Evolutionary conservation across 495 filamentous ascomycete species (phyloP), one percentile per base, ranked within the genome.

Genomic region (Baudoinia panamericana): DNA sequence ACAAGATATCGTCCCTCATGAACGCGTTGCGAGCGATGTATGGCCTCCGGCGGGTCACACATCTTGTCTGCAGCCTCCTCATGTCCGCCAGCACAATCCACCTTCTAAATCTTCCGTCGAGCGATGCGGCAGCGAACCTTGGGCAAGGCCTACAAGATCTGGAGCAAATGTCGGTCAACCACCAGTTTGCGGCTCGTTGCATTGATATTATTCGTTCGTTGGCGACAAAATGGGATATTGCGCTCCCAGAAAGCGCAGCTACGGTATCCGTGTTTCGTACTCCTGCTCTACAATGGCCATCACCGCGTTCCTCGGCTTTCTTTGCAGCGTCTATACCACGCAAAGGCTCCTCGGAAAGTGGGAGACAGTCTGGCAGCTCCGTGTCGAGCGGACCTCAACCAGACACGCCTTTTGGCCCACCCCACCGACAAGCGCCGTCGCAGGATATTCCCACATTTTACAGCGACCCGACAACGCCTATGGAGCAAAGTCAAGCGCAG

Each of bases 51-150:
- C 62, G 71, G 0, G 75, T 71, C 0, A 70, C 68, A 0, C 70
- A 69, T 0, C 70, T 75, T 27, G 67, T 76, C 4, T 72, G 72
- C 0, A 74, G 73, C 38, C 70, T 76, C 26, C 67, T 77, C 12
- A 61, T 78, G 23, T 71, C 73, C 5, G 66, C 69, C 0, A 59
- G 59, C 22, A 73, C 75, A 28, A 69, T 72, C 54, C 73, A 80
- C 40, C 64, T 78, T 17, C 36, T 67, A 30, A 56, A 57, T 27
- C 52, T 53, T 0, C 48, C 46, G 7, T 39, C 49, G 4, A 43
- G 46, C 11, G 6, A 43, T 2, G 41, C 41, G 2, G 30, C 40
- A 9, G 5, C 36, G 8, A 24, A 39, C n/a, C 51, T 61, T 27
- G 37, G 46, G 39, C 52, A 65, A 57, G 30, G 45, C 22, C 9